Conservation (phyloP, 1,139 yeast species). For the Suhomyces chickasaworum region DNA sequence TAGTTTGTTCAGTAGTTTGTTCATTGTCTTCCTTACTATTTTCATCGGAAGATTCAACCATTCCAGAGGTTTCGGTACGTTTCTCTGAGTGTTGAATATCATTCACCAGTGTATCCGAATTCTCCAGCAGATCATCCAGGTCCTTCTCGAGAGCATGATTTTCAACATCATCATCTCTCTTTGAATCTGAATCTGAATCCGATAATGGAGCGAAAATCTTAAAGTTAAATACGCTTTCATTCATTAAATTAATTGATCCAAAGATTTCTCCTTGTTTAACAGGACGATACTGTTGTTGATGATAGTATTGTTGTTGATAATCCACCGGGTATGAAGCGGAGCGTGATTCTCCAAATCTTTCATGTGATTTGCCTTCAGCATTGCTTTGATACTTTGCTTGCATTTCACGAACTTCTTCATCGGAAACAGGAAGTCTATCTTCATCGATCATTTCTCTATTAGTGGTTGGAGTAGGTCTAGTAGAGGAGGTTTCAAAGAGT, state of each 20-base stretch:
- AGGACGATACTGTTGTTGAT: conserved; percentile 4
- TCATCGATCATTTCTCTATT: conserved; percentile 24
- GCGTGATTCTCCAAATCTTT: neutral
- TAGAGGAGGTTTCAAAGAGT: conserved; percentile 32
- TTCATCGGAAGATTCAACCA: neutral
- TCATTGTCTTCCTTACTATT: neutral
- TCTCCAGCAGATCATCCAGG: conserved; percentile 2
- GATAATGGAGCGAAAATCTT: conserved; percentile 32
- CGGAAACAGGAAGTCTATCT: conserved; percentile 41
- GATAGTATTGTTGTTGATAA: conserved; percentile 5
- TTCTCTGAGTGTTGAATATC: neutral
- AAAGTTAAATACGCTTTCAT: conserved; percentile 46
- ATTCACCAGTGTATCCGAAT: neutral
- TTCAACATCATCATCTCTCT: conserved; percentile 14
- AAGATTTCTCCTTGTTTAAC: conserved; percentile 35
- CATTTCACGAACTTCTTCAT: conserved; percentile 44
- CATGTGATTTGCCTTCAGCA: conserved; percentile 3
- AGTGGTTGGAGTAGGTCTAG: conserved; percentile 11
- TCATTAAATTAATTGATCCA: conserved; percentile 48
- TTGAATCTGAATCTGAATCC: conserved; percentile 15
- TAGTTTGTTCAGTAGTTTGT: neutral
- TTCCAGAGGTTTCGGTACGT: neutral
- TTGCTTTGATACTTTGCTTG: conserved; percentile 31
- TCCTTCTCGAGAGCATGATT: conserved; percentile 15
- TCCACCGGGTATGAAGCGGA: neutral